Evolutionary conservation across 441 rosid species (phyloP), one percentile per base, ranked within the genome.

Genomic region (Mallotus repandus): DNA sequence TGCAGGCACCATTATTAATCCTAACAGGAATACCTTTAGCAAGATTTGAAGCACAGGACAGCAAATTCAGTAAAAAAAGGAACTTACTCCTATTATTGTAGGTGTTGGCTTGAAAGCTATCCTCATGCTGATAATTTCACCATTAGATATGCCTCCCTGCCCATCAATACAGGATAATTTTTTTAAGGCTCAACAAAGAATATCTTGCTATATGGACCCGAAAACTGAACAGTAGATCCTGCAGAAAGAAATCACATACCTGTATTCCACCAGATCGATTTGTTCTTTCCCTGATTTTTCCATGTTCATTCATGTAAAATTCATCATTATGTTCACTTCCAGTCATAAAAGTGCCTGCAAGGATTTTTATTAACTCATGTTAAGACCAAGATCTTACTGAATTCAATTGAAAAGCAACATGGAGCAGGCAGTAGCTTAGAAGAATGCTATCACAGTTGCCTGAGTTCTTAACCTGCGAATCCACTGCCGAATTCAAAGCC

Each of bases 401-500:
- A 58, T 7, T 21, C 41, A 63, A 49, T 56, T 6, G 41, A 55
- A 21, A 32, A 58, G 19, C 65, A 59, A 63, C 60, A 22, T 10
- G 19, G n/a, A 18, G 12, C 71, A 58, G 48, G 65, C 32, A 61
- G 58, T 21, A 69, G 16, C 49, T 70, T 68, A 25, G 41, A 35
- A 35, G 41, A 35, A 35, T 35, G 41, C 41, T 25, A 35, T 35
- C 41, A 35, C 41, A 3, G 41, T 35, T 62, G 49, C 5, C 25
- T n/a, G 75, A 71, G 66, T 72, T 73, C 62, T 53, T 67, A 79
- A 95, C 99, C 99, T 90, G 91, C 84, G 83, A 95, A 95, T 25
- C 99, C 99, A 71, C 98, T 93, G 63, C 99, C 99, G 82, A 95
- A 74, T 84, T 95, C 98, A 79, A 95, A 95, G 70, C 99, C 98